Evolutionary conservation across 148 eudicot species (phyloP), one percentile per base, ranked within the genome.

Genomic region (Euryodendron excelsum): DNA sequence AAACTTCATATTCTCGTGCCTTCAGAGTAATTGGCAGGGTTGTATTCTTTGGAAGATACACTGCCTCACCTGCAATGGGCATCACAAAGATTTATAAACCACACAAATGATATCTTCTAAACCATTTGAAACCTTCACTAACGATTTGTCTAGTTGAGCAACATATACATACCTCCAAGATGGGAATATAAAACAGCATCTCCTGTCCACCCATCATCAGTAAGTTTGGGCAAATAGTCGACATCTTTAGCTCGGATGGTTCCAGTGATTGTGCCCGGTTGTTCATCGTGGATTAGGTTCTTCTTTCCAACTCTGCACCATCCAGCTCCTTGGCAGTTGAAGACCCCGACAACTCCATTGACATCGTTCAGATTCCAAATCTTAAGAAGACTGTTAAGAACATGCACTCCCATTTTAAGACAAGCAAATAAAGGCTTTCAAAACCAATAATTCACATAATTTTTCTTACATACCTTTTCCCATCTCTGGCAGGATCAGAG

Each of bases 321-420:
- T 17, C 93, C 98, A 27, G 98, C 98, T 82, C 97, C 98, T 84
- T 94, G 98, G 89, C 98, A 94, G 74, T 94, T 92, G 82, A 92
- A 94, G 55, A 85, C 92, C 37, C 98, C 98, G 48, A 94, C 82
- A 30, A 94, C 92, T 82, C 97, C 97, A 73, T 79, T 90, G 82
- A 69, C 87, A 61, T 94, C 90, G 77, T 94, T 92, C 77, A 94
- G 80, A 80, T 94, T 94, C 98, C 98, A 92, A 63, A 94, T 92
- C 83, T 94, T 94, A 66, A 92, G 55, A 65, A 92, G 87, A 84
- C 96, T 91, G 88, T 72, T 63, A 7, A n/a, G 28, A 69, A 68
- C 41, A 80, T 2, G 10, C 23, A 37, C 25, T 14, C 72, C 69
- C 59, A 27, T 11, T 23, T 14, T 21, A 31, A 33, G 34, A 71